phyloP scores from a whole-genome alignment of 78 protist genomes.

The Emiliania huxleyi region DNA sequence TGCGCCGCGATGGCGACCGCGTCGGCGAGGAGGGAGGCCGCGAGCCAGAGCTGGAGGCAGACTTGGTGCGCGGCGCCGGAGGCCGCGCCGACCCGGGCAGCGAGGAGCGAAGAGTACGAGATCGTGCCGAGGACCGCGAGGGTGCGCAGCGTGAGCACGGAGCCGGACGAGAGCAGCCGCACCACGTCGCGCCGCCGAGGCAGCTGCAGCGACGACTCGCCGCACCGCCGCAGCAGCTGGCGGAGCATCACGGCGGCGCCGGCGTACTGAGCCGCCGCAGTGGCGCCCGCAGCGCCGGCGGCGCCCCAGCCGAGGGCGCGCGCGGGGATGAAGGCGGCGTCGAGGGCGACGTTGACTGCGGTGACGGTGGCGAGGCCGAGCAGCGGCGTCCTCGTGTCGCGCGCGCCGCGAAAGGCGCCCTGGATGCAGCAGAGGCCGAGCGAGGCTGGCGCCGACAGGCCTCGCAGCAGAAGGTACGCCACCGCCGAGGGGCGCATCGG shows the following conservation, averaged over 20 bases:
- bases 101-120: neutral
- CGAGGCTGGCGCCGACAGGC: neutral
- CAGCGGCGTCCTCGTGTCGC: slow-evolving; percentile 20
- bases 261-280: neutral
- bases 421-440: neutral
- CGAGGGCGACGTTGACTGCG: neutral
- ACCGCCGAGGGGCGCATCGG: neutral
- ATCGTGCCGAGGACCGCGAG: neutral
- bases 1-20: slow-evolving; percentile 8
- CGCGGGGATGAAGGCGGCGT: neutral
- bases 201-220: neutral
- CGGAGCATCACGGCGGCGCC: neutral
- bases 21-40: neutral
- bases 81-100: neutral
- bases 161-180: neutral
- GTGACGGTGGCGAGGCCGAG: neutral
- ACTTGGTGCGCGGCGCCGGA: neutral
- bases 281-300: neutral
- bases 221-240: neutral
- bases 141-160: neutral
- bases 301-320: neutral
- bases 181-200: neutral
- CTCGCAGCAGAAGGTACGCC: neutral
- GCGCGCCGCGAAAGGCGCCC: slow-evolving; percentile 1
- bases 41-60: neutral